phyloP scores from a whole-genome alignment of 495 filamentous ascomycete genomes.

The Niebla homalea region DNA sequence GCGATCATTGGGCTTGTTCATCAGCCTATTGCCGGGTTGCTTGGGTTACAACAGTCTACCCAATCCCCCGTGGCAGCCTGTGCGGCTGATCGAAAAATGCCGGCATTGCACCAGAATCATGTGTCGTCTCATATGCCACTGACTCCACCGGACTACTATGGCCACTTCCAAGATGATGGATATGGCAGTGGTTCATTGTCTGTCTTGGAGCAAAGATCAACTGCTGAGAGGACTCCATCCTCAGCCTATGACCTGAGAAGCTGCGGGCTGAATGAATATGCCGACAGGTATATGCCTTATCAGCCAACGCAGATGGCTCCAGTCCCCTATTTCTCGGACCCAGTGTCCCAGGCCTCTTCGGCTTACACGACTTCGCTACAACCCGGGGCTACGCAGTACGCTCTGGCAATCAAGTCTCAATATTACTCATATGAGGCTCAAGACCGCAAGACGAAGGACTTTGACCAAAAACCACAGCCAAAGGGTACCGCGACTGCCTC shows the following conservation, averaged over 20 bases:
- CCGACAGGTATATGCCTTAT: no score
- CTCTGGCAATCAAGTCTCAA: conserved; percentile 1
- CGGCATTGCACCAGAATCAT: conserved; percentile 8
- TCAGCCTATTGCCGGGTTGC: no score
- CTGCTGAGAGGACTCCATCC: no score
- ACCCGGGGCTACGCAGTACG: not conserved
- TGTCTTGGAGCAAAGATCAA: no score
- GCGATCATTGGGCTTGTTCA: no score
- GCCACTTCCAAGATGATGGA: not conserved
- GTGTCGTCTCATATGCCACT: conserved; percentile 12
- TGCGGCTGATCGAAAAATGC: conserved; percentile 8
- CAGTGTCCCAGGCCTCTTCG: not conserved
- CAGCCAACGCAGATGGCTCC: conserved; percentile 2
- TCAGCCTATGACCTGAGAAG: no score
- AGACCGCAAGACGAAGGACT: conserved; percentile 4
- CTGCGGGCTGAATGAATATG: no score
- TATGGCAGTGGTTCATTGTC: not conserved
- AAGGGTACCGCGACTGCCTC: conserved; percentile 8
- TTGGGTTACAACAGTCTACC: not conserved
- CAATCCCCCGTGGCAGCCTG: not conserved
- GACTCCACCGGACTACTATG: conserved; percentile 15
- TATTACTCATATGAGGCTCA: conserved; percentile 12
- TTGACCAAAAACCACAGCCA: conserved; percentile 1
- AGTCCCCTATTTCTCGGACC: conserved; percentile 1
- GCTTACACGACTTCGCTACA: not conserved